Evolutionary conservation across 768 basidiomycete species (phyloP).

Genomic region (Tulasnella sp.): DNA sequence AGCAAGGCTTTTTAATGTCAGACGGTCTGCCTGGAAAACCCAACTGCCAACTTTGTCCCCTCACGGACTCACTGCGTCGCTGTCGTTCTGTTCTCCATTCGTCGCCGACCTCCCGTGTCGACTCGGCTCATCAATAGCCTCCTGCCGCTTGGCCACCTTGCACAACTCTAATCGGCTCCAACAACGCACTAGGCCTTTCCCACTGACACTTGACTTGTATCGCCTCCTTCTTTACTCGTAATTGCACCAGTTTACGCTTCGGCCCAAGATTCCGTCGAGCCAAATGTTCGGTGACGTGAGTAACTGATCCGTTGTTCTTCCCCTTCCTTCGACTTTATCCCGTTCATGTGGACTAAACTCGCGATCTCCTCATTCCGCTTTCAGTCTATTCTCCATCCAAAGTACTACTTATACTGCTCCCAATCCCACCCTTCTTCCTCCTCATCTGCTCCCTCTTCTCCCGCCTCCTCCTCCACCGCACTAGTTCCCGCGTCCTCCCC

Average conservation of each 20-base stretch:
- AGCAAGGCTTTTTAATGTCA: constrained; percentile 21
- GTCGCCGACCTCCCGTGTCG: constrained; percentile 2
- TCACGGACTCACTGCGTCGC: constrained; percentile 15
- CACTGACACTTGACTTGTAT: constrained; percentile 7
- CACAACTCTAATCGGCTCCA: constrained; percentile 18
- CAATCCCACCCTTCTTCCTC: not conserved
- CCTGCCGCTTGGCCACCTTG: not conserved
- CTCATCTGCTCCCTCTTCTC: constrained; percentile 26
- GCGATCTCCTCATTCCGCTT: constrained; percentile 21
- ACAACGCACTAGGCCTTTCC: constrained; percentile 14
- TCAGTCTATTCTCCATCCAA: constrained; percentile 21
- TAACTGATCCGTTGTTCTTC: constrained; percentile 9
- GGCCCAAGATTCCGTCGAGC: constrained; percentile 12
- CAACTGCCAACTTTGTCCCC: constrained; percentile 17
- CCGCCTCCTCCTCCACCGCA: constrained; percentile 19
- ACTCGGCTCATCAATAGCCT: constrained; percentile 12
- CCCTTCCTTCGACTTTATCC: not conserved
- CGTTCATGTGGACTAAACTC: constrained; percentile 24
- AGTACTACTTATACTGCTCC: constrained; percentile 24
- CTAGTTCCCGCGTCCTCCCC: constrained; percentile 8
- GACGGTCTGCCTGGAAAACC: not conserved
- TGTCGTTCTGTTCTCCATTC: constrained; percentile 12
- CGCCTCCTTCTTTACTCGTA: constrained; percentile 13
- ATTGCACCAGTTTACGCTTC: constrained; percentile 3
- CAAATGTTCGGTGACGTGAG: constrained; percentile 25